Evolutionary conservation across 176 grass and related monocot species (phyloP).

Genomic region (Oryza brachyantha): DNA sequence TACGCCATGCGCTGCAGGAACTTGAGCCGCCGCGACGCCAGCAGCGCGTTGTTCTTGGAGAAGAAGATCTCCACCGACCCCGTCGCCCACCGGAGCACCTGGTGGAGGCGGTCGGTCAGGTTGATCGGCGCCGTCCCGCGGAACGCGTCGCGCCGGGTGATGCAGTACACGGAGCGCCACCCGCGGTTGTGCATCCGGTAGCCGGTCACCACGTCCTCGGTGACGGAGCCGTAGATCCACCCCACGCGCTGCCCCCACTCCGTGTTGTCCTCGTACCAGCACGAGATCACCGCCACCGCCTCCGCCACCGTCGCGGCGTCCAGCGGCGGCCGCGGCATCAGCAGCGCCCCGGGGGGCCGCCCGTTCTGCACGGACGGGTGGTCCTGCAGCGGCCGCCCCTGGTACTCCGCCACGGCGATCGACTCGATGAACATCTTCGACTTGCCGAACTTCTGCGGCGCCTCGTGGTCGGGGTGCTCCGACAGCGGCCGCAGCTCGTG

Average conservation of each 20-base stretch:
- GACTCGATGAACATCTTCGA: conserved; percentile 61
- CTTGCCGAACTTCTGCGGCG: conserved; percentile 63
- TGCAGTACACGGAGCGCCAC: conserved; percentile 97
- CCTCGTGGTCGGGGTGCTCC: conserved; percentile 50
- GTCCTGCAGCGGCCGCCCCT: conserved; percentile 82
- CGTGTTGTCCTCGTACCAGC: conserved; percentile 85
- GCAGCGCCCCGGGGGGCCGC: conserved; percentile 61
- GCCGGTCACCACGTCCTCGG: conserved; percentile 87
- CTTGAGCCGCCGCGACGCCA: conserved; percentile 65
- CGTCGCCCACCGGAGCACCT: conserved; percentile 91
- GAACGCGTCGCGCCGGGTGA: conserved; percentile 83
- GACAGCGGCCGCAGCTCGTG: conserved; percentile 37
- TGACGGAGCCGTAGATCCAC: conserved; percentile 95
- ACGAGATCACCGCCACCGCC: conserved; percentile 78
- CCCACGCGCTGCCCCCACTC: conserved; percentile 81
- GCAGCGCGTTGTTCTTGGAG: conserved; percentile 84
- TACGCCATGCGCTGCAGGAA: conserved; percentile 85
- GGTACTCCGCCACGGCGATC: conserved; percentile 78
- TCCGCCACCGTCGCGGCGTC: conserved; percentile 65
- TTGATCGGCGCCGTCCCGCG: conserved; percentile 91
- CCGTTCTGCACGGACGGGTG: conserved; percentile 74
- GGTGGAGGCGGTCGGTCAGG: conserved; percentile 89
- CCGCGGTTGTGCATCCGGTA: conserved; percentile 94
- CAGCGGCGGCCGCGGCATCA: conserved; percentile 45
- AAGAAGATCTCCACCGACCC: conserved; percentile 97